Conservation (phyloP, 352 stramenopile genomes). For the Globisporangium acanthophoron region DNA sequence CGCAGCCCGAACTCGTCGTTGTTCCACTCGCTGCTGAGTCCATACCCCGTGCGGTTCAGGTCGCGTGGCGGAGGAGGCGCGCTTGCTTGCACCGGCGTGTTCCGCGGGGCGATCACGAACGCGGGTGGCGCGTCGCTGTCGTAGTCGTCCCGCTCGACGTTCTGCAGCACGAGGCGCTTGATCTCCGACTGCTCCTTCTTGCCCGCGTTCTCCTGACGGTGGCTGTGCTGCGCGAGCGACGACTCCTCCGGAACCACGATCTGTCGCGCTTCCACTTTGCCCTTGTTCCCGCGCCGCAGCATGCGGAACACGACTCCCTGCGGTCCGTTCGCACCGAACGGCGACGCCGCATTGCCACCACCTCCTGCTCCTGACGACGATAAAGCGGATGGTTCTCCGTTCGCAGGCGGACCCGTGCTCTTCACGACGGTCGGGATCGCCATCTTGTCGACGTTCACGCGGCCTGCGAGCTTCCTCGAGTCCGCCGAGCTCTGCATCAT, state of each 20-base stretch:
- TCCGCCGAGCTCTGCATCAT: slow-evolving; percentile 78
- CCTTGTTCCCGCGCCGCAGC: slow-evolving; percentile 95
- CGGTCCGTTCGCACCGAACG: slow-evolving; percentile 22
- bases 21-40: slow-evolving; percentile 72
- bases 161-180: slow-evolving; percentile 83
- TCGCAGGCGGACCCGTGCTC: slow-evolving; percentile 19
- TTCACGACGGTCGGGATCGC: slow-evolving; percentile 81
- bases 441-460: slow-evolving; percentile 87
- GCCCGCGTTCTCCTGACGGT: slow-evolving; percentile 79
- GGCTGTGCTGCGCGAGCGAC: slow-evolving; percentile 89
- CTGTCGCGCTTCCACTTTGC: slow-evolving; percentile 93
- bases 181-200: slow-evolving; percentile 87
- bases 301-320: slow-evolving; percentile 90
- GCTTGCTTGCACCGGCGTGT: slow-evolving; percentile 8
- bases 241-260: slow-evolving; percentile 91
- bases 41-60: slow-evolving; percentile 44
- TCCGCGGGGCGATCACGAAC: slow-evolving; percentile 10
- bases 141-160: slow-evolving; percentile 82
- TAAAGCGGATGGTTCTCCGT: not conserved
- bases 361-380: not conserved
- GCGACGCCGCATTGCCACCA: slow-evolving; percentile 2
- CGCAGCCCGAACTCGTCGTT: slow-evolving; percentile 79
- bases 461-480: slow-evolving; percentile 45
- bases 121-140: slow-evolving; percentile 16
- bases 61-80: slow-evolving; percentile 19